Conservation (phyloP, 2,329 filamentous ascomycete species). For the Emergomyces orientalis region DNA sequence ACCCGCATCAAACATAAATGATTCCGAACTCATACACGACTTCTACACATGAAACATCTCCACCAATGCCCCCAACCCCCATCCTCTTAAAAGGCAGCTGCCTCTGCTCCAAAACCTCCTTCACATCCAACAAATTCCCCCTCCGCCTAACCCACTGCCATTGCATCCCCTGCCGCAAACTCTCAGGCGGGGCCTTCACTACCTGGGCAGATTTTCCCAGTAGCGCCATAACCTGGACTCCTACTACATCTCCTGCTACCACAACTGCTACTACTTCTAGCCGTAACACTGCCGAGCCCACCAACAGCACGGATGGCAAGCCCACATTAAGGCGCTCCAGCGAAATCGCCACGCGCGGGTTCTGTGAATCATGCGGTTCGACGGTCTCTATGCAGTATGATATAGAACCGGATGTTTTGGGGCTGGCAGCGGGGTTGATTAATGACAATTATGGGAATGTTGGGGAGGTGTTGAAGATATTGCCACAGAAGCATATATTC, state of each 20-base stretch:
- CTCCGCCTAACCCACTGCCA: neutral
- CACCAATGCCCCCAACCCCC: neutral
- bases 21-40: neutral
- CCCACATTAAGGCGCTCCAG: neutral
- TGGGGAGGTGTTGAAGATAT: neutral
- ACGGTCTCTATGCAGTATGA: neutral
- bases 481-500: neutral
- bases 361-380: neutral
- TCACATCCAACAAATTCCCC: neutral
- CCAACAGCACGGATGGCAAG: neutral
- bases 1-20: neutral
- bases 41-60: neutral
- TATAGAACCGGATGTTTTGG: neutral
- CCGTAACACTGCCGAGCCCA: neutral
- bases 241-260: neutral
- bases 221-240: neutral
- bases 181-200: neutral
- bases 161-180: slow-evolving; percentile 2
- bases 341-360: neutral
- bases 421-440: neutral
- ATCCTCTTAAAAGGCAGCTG: neutral
- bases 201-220: neutral
- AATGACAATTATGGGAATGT: neutral
- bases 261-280: neutral
- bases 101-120: neutral